Evolutionary conservation across 139 green algal genomes (phyloP), one percentile per base, ranked within the genome.

Genomic region (Picochlorum costavermella): DNA sequence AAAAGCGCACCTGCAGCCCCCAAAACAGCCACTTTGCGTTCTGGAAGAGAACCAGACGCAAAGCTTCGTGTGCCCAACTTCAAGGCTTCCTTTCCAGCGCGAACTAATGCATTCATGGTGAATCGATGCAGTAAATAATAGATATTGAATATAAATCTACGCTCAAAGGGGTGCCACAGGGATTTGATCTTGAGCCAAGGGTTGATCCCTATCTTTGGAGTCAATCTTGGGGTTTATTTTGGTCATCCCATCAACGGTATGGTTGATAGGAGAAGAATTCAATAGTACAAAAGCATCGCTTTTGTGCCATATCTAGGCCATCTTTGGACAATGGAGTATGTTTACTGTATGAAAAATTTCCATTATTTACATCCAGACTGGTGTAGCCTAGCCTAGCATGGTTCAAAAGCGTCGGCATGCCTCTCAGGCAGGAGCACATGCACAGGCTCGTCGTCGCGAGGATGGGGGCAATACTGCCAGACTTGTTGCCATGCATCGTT

Each of bases 11-110:
- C 71, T 43, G 88, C 86, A 55, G 90, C 89, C 25, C 89, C 89
- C 16, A 96, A 73, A 1, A 96, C 76, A 1, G 81, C 87, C 5
- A 96, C 88, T 69, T 95, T 96, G 49, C 83, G 72, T 11, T 81
- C 76, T 9, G 72, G 75, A 23, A 51, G 37, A 44, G 50, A 48
- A 31, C 55, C 46, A 31, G 60, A 44, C n/a, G 69, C 73, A 50
- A 70, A 73, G 44, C 48, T 49, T 26, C 72, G 60, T 6, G 51
- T 50, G 17, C 60, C 60, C 6, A 55, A 36, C n/a, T 56, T 66
- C 59, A 67, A 13, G 11, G 58, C 64, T 36, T 80, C 36, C 66
- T 80, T 75, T 51, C 31, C 59, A 25, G 60, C 57, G 25, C 74
- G 66, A 17, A 68, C 28, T n/a, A 81, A 61, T 8, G 53, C 17